These are phyloP conservation scores for Gossypium stocksii DNA, from an alignment of 345 rosid species.

Conservation along the genomic window DNA sequence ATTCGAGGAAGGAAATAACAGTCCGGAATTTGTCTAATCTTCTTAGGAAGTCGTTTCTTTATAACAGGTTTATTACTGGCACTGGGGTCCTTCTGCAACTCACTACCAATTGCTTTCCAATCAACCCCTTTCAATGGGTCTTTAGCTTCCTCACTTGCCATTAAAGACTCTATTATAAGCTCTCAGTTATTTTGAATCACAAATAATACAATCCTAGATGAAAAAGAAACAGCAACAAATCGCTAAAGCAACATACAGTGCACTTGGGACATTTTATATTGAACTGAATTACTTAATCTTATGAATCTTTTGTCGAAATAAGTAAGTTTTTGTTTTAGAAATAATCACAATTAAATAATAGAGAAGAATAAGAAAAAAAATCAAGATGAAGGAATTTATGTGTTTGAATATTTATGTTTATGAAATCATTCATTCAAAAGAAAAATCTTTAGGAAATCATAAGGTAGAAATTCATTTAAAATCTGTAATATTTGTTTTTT, in stretches of 20 bases:
- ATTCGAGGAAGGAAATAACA: conserved; percentile 78
- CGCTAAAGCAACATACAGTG: conserved; percentile 24
- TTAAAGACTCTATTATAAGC: conserved; percentile 6
- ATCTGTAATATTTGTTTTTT: too few relatives aligned
- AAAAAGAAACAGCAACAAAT: conserved; percentile 17
- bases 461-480: too few relatives aligned
- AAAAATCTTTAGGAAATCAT: too few relatives aligned
- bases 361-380: too few relatives aligned
- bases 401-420: too few relatives aligned
- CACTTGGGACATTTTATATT: neutral
- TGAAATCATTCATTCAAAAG: too few relatives aligned
- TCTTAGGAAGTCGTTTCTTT: conserved; percentile 72
- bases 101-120: conserved; percentile 63
- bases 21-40: conserved; percentile 76
- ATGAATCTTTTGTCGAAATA: neutral
- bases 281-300: neutral
- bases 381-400: too few relatives aligned
- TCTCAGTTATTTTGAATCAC: conserved; percentile 7
- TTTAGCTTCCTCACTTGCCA: conserved; percentile 60
- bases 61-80: conserved; percentile 37
- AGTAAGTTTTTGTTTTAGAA: neutral
- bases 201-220: neutral
- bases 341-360: too few relatives aligned
- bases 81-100: conserved; percentile 58
- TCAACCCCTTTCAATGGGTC: conserved; percentile 83